Evolutionary conservation across 140 eudicot species (phyloP).

Genomic region (Erigeron philadelphicus): DNA sequence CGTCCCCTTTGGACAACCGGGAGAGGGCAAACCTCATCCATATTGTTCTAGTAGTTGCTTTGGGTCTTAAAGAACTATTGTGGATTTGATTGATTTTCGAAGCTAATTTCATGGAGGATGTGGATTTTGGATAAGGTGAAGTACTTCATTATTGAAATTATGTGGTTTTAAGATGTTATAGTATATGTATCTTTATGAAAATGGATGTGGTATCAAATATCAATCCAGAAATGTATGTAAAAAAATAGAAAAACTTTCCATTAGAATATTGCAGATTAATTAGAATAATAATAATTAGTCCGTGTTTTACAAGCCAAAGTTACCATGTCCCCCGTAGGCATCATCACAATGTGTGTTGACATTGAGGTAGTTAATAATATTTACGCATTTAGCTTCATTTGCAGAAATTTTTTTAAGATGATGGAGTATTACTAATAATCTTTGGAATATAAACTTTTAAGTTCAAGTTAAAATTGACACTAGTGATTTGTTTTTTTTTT

Average conservation of each 20-base stretch:
- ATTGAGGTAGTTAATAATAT: background rate
- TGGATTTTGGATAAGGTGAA: too few species aligned
- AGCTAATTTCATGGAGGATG: too few species aligned
- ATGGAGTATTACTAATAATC: background rate
- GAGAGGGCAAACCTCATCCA: too few species aligned
- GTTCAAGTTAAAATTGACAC: background rate
- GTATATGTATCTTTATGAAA: background rate
- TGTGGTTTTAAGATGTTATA: background rate
- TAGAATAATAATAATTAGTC: background rate
- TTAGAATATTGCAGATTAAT: slow-evolving; percentile 1
- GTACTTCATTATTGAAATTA: too few species aligned
- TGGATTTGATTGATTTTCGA: too few species aligned
- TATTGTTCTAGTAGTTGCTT: too few species aligned
- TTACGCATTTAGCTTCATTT: slow-evolving; percentile 10
- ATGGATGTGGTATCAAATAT: background rate
- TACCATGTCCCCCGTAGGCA: background rate
- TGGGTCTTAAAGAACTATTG: too few species aligned
- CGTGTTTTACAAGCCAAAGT: slow-evolving; percentile 3
- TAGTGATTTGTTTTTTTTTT: background rate
- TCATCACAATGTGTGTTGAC: background rate
- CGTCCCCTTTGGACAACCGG: too few species aligned
- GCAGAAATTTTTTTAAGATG: slow-evolving; percentile 5
- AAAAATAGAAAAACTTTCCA: background rate
- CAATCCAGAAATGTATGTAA: background rate
- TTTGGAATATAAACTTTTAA: slow-evolving; percentile 5